phyloP scores from a whole-genome alignment of 75 land plant genomes.

The Sequoia sempervirens region DNA sequence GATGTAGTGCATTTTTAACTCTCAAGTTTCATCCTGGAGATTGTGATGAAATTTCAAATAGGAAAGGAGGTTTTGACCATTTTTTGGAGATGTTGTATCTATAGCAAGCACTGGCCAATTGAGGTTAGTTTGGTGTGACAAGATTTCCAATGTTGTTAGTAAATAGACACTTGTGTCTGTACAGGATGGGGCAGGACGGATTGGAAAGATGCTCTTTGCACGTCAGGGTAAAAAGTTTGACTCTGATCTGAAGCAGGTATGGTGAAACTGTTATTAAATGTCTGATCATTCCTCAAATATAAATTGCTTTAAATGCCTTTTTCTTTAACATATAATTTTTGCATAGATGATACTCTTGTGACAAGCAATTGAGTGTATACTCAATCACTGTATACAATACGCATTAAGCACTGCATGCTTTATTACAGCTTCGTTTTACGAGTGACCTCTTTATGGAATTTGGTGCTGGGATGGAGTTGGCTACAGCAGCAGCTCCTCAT shows the following conservation, averaged over 20 bases:
- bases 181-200: conserved; percentile 97
- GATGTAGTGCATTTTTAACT: neutral
- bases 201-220: conserved; percentile 97
- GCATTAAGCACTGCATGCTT: neutral
- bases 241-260: conserved; percentile 90
- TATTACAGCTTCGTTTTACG: conserved; percentile 72
- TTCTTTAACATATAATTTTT: neutral
- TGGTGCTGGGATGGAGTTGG: conserved; percentile 94
- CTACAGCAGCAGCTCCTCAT: conserved; percentile 80
- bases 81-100: neutral
- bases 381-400: neutral
- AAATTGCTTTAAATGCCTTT: conserved; percentile 1
- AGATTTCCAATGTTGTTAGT: neutral
- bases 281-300: neutral
- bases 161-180: neutral
- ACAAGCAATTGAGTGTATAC: neutral
- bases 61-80: neutral
- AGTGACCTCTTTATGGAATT: conserved; percentile 95
- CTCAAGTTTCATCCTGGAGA: neutral
- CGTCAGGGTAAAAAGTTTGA: conserved; percentile 98
- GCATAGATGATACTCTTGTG: conserved; percentile 5
- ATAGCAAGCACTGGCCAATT: neutral
- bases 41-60: neutral
- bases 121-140: neutral
- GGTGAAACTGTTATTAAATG: neutral